Evolutionary conservation across 1,139 yeast species (phyloP), one percentile per base, ranked within the genome.

Genomic region (Yamadazyma kanchanaburiensis): DNA sequence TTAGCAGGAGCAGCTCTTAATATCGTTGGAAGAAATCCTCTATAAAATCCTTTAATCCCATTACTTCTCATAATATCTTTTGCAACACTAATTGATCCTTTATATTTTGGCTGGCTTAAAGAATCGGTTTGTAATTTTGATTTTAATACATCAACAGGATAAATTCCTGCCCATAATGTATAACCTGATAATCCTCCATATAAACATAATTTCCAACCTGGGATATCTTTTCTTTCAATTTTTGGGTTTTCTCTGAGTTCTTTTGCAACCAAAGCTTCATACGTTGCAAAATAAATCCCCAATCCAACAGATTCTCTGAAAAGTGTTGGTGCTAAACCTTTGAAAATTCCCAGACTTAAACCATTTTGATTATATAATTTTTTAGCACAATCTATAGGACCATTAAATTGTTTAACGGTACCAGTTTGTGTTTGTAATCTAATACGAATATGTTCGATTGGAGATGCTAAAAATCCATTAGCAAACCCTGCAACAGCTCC

Each of bases 1-100:
- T 89, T 89, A 12, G 94, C 97, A 3, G 97, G 97, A 2, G 95
- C 95, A 31, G 97, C 96, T 59, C 97, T 80, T 45, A 89, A 65
- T 40, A 89, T 77, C 1, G 97, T 88, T 28, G 97, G 96, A 14
- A 80, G 58, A 51, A 88, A 87, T 1, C 97, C 97, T 57, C 82
- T 79, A 59, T 85, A 81, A 51, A 89, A 85, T 0, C 95, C 95
- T 44, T 67, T 67, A 31, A 78, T 42, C 20, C 96, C 96, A 31
- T 68, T 65, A 6, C 66, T 67, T 27, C 53, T 55, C 53, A 62
- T 70, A 13, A 86, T 69, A 39, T 70, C 68, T 37, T 53, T 68
- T 14, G 74, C 59, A 17, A 86, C 94, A 36, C 70, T 72, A 11
- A 69, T 22, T n/a, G 80, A 62, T 29, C 64, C 67, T 32, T 54